phyloP scores from a whole-genome alignment of 2,329 filamentous ascomycete species.

The Aspergillus costaricaensis region DNA sequence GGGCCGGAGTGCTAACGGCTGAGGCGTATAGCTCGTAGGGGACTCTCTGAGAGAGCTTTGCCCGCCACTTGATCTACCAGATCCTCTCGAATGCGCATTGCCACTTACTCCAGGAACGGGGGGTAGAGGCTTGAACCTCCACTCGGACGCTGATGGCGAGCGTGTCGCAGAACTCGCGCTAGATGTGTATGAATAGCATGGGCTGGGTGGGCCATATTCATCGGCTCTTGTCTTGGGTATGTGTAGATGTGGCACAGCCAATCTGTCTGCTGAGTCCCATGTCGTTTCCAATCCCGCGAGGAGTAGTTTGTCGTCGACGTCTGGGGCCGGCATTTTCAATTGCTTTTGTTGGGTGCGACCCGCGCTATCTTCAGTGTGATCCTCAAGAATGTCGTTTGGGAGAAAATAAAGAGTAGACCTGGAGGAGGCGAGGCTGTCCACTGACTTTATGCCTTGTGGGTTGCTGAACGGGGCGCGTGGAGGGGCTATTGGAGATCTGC shows the following conservation, averaged over 20 bases:
- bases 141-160: neutral
- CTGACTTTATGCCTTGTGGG: neutral
- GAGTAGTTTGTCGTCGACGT: conserved; percentile 3
- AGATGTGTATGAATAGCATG: neutral
- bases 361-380: conserved; percentile 1
- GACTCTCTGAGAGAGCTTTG: conserved; percentile 2
- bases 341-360: neutral
- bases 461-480: neutral
- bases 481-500: neutral
- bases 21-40: neutral
- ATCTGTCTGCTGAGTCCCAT: conserved; percentile 3
- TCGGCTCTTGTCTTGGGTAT: neutral
- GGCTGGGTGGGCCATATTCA: neutral
- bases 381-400: conserved; percentile 6
- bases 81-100: neutral
- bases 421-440: conserved; percentile 2
- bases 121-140: conserved; percentile 4
- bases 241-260: conserved; percentile 4
- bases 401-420: conserved; percentile 5
- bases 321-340: neutral
- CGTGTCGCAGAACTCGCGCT: neutral
- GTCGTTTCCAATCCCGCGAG: conserved; percentile 6
- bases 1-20: neutral
- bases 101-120: neutral
- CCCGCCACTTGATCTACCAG: neutral